Evolutionary conservation across 129 eudicot genomes (phyloP).

Genomic region (Apium graveolens): DNA sequence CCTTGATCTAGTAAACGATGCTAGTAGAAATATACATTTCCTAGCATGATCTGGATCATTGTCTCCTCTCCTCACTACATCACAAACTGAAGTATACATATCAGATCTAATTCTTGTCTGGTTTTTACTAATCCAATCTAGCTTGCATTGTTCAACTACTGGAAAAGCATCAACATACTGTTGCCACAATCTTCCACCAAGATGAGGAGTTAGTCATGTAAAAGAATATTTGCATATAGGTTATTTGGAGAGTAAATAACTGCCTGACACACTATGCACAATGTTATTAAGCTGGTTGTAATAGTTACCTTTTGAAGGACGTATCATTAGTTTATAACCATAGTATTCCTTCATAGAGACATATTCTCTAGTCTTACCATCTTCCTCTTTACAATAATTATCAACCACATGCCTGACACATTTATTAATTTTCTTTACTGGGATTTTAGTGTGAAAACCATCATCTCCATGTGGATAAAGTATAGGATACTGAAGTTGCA

Average conservation of each 20-base stretch:
- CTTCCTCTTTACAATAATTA: neutral
- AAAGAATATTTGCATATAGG: too few species aligned
- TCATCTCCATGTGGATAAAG: neutral
- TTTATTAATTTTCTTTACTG: neutral
- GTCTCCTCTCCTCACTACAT: neutral
- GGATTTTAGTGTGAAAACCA: neutral
- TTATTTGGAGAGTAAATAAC: too few species aligned
- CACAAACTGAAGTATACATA: neutral
- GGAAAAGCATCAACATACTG: neutral
- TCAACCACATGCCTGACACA: accelerated
- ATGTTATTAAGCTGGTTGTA: too few species aligned
- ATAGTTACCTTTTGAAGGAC: too few species aligned
- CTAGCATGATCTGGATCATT: neutral
- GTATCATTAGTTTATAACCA: too few species aligned
- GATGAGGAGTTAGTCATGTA: neutral
- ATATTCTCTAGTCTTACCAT: neutral
- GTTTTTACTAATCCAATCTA: too few species aligned
- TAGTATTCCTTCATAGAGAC: neutral
- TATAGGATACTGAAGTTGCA: neutral
- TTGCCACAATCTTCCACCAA: neutral
- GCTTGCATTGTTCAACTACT: too few species aligned
- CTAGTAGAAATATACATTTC: too few species aligned
- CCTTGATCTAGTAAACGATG: too few species aligned
- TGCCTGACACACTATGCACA: too few species aligned
- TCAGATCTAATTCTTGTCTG: neutral